Base-by-base conservation (phyloP, 306 rosid species). In the Dalbergia cultrata region DNA sequence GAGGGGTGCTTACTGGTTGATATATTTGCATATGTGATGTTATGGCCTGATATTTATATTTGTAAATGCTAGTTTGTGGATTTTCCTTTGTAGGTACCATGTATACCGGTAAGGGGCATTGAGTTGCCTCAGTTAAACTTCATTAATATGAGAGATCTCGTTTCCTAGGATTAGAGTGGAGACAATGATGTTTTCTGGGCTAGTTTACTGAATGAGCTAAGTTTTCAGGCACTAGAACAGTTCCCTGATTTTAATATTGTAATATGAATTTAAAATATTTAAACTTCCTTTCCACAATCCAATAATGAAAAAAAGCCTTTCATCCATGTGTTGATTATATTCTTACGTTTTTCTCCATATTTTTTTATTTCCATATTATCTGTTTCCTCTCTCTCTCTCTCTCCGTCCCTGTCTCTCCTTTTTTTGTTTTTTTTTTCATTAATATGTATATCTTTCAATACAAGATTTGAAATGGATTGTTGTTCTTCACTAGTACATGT, bases 51-150 rank as follows among this genome's bases (percentile, higher is more conserved):
- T 56, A 56, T 64, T 80, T 61, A 56, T 13, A 59, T 53, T 9
- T 17, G 84, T 34, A 66, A 54, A 31, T 66, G 44, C 45, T 70
- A 37, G 59, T 56, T 56, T 19, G 35, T 68, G 82, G 58, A 54
- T 21, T 70, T 78, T 83, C 53, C 50, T 60, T 33, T 68, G 33
- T 17, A n/a, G 68, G 60, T 56, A 45, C 21, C 10, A 54, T 47
- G 41, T 26, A 26, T 37, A 37, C 41, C 53, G 13, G 53, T 12
- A 47, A 47, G 53, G 5, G 53, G 13, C 53, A 47, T 47, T 47
- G 16, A 9, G 4, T 13, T 47, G 53, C 53, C 53, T 47, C 13
- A 47, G 53, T 13, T 47, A 47, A 47, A 12, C 53, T 47, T 13
- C 6, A 47, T 13, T 47, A 47, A 12, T 47, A 47, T 47, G 2